Evolutionary conservation across 441 rosid species (phyloP).

Genomic region (Iberis amara): DNA sequence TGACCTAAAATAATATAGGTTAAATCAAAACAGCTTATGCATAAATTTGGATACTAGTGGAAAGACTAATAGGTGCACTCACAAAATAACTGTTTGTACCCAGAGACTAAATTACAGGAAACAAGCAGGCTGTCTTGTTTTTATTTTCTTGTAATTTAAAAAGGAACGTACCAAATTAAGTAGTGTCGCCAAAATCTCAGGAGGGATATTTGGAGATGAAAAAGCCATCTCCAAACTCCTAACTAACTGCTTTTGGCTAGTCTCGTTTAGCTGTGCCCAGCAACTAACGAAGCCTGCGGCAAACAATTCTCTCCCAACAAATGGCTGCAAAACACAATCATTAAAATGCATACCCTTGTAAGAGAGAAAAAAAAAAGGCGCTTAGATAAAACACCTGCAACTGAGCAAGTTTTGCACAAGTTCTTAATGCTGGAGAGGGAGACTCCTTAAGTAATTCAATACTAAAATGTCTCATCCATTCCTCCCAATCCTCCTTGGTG

Average conservation of each 20-base stretch:
- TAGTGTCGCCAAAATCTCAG: constrained; percentile 97
- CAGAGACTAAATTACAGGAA: constrained; percentile 4
- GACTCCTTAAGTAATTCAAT: constrained; percentile 96
- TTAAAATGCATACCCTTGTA: constrained; percentile 31
- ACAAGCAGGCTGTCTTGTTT: not conserved
- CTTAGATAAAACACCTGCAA: constrained; percentile 56
- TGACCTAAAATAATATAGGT: not conserved
- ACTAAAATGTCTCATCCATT: constrained; percentile 99
- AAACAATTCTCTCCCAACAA: constrained; percentile 94
- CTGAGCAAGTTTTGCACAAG: constrained; percentile 98
- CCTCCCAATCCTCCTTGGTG: constrained; percentile 99
- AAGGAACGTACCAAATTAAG: constrained; percentile 69
- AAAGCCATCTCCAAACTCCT: constrained; percentile 98
- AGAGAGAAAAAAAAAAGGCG: constrained; percentile 15
- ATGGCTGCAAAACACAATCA: constrained; percentile 62
- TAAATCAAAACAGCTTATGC: constrained; percentile 1
- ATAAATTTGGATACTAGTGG: constrained; percentile 8
- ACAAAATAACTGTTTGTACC: constrained; percentile 9
- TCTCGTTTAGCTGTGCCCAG: constrained; percentile 89
- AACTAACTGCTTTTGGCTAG: constrained; percentile 91
- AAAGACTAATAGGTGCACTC: constrained; percentile 12
- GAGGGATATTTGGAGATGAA: constrained; percentile 97
- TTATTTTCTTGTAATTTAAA: constrained; percentile 13
- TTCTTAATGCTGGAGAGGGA: constrained; percentile 96
- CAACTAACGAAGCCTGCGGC: constrained; percentile 99